Evolutionary conservation across 2,329 filamentous ascomycete species (phyloP).

Genomic region (Fusarium cyanostomum): DNA sequence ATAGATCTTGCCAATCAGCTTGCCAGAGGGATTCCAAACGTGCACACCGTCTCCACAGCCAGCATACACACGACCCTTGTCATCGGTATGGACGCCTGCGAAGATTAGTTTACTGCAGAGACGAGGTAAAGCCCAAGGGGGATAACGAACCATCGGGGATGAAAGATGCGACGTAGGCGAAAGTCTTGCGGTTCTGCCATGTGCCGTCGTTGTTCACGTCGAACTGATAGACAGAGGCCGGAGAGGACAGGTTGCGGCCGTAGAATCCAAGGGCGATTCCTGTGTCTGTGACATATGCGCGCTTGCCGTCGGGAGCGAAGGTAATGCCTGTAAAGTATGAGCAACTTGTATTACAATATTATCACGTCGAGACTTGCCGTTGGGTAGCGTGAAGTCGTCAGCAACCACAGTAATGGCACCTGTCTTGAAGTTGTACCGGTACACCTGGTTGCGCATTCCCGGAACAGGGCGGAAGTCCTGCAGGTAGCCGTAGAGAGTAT

Average conservation of each 20-base stretch:
- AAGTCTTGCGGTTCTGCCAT: conserved; percentile 59
- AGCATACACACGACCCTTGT: conserved; percentile 64
- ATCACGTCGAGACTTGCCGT: conserved; percentile 49
- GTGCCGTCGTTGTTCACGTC: conserved; percentile 58
- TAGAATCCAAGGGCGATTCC: conserved; percentile 55
- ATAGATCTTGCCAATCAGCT: conserved; percentile 65
- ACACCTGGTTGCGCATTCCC: conserved; percentile 66
- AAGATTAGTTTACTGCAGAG: neutral
- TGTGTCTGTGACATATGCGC: conserved; percentile 66
- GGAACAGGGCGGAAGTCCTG: conserved; percentile 66
- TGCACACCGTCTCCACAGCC: conserved; percentile 61
- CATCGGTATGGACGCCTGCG: conserved; percentile 63
- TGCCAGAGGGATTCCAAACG: conserved; percentile 57
- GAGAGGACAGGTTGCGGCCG: conserved; percentile 53
- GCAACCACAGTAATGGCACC: conserved; percentile 64
- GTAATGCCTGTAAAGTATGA: conserved; percentile 53
- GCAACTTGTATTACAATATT: rapidly evolving
- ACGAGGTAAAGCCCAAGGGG: neutral
- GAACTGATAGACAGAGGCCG: conserved; percentile 59
- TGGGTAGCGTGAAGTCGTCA: conserved; percentile 65
- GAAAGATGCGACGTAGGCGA: conserved; percentile 64
- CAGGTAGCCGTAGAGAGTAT: conserved; percentile 67
- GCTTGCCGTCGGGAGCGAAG: conserved; percentile 63
- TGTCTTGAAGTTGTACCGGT: conserved; percentile 61
- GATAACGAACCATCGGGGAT: conserved; percentile 64